Conservation (phyloP, 768 basidiomycete genomes). For the Russula foetens region DNA sequence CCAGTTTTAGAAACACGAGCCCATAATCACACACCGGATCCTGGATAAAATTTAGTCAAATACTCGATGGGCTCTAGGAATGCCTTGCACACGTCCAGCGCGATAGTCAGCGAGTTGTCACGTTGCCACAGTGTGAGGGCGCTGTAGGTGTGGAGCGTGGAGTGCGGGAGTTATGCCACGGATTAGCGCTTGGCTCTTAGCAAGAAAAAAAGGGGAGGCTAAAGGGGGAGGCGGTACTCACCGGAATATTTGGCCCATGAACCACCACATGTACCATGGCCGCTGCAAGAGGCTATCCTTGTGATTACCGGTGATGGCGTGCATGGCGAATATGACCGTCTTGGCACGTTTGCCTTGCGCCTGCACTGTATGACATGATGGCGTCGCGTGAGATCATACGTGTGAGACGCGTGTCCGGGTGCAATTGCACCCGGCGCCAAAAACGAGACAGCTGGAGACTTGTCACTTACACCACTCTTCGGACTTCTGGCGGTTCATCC, state of each 20-base stretch:
- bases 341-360: slow-evolving; percentile 34
- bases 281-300: slow-evolving; percentile 40
- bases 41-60: slow-evolving; percentile 10
- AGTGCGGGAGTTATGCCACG: too few species aligned
- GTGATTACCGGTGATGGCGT: slow-evolving; percentile 45
- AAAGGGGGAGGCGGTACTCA: slow-evolving; percentile 20
- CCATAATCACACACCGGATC: slow-evolving; percentile 2
- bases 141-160: too few species aligned
- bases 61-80: slow-evolving; percentile 37
- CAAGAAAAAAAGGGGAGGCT: not conserved
- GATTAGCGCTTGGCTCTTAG: not conserved
- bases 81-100: slow-evolving; percentile 51
- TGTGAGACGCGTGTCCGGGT: slow-evolving; percentile 7
- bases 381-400: not conserved
- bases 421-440: slow-evolving; percentile 10
- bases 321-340: slow-evolving; percentile 47
- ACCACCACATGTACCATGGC: slow-evolving; percentile 65
- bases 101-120: slow-evolving; percentile 47
- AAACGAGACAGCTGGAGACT: not conserved
- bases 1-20: not conserved
- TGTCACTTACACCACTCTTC: slow-evolving; percentile 55
- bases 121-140: slow-evolving; percentile 48
- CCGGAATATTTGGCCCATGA: slow-evolving; percentile 61
- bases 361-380: slow-evolving; percentile 2
- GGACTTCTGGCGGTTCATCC: slow-evolving; percentile 41